Evolutionary conservation across 108 stramenopile genomes (phyloP), one percentile per base, ranked within the genome.

Genomic region (Pseudonitzschia multiseries): DNA sequence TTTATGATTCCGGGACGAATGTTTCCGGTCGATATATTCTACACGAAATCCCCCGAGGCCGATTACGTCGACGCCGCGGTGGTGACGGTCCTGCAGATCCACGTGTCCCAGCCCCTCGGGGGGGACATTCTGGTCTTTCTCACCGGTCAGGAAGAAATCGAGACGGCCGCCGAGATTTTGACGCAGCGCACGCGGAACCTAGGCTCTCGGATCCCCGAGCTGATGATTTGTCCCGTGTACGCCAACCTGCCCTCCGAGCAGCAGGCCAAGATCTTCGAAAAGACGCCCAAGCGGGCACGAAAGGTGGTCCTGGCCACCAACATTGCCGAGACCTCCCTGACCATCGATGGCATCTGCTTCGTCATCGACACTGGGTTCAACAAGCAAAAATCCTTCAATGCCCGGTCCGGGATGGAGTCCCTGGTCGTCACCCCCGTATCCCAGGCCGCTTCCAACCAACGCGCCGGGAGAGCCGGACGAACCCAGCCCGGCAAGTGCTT

Each of bases 401-500:
- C 98, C 13, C 84, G 91, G 29, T 88, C 96, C 22, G 98, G 97
- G 5, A 97, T 99, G 96, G 97, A 97, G 72, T 95, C 93, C 18
- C 86, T 99, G 51, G 89, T 98, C 56, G 99, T 99, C 15, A 97
- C 97, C 65, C 98, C 98, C 14, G 84, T 99, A 22, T 96, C 95
- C n/a, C 94, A 99, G 78, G 99, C 97, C 20, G 93, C 96, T 10
- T 93, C 97, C 13, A 86, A 97, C 50, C 97, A 99, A 82, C 71
- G 98, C 26, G 89, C 97, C 28, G 99, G 99, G 13, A 77, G 99
- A 41, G 84, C 84, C 13, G 98, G 98, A 4, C 83, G 99, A 17
- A 99, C 99, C 18, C 96, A 93, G 72, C 96, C 98, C 10, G 99
- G 99, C 33, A 99, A 98, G 77, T 99, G 99, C 80, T 99, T 99